Conservation (phyloP, 805 yeast genomes). For the Monosporozyma aerobia region DNA sequence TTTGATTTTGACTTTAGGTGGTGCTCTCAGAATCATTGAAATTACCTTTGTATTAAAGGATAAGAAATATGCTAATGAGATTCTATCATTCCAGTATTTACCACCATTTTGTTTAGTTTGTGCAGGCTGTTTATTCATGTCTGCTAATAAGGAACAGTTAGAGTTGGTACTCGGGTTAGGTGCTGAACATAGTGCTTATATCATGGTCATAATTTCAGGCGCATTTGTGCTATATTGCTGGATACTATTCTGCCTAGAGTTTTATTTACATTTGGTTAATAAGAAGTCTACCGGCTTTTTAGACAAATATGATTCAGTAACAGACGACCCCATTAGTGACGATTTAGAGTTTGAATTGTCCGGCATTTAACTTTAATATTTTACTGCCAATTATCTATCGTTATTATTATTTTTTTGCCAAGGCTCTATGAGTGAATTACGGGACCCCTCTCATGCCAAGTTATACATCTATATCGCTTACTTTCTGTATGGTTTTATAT, state of each 20-base stretch:
- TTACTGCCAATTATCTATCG: neutral
- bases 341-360: neutral
- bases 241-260: slow-evolving; percentile 48
- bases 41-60: slow-evolving; percentile 70
- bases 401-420: neutral
- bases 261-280: slow-evolving; percentile 41
- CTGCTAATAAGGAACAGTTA: slow-evolving; percentile 87
- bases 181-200: slow-evolving; percentile 79
- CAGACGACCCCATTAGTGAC: neutral
- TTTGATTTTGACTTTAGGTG: slow-evolving; percentile 66
- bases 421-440: neutral
- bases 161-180: slow-evolving; percentile 59
- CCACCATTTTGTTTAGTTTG: slow-evolving; percentile 74
- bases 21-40: slow-evolving; percentile 66
- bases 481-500: neutral
- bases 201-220: slow-evolving; percentile 59
- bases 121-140: slow-evolving; percentile 79
- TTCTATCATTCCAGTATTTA: slow-evolving; percentile 72
- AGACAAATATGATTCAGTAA: slow-evolving; percentile 5
- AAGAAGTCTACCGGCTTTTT: slow-evolving; percentile 9
- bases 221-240: slow-evolving; percentile 65
- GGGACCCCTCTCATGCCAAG: neutral
- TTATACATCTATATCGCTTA: neutral
- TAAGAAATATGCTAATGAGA: slow-evolving; percentile 37
- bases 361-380: neutral